Evolutionary conservation across 2,329 filamentous ascomycete species (phyloP).

Genomic region (Cladosporium colombiae): DNA sequence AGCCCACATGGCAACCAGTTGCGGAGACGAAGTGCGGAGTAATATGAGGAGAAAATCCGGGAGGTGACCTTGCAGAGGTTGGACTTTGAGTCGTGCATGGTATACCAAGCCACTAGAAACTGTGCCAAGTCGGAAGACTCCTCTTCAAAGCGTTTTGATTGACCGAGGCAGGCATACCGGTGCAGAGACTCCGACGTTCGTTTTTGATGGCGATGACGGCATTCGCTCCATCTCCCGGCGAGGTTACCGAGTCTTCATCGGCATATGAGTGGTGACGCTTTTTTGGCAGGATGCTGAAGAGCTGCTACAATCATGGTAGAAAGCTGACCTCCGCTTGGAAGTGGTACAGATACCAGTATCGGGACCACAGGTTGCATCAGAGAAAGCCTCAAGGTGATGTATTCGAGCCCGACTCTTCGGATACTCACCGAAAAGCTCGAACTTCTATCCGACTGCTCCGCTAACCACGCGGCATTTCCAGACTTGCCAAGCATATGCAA

Average conservation of each 20-base stretch:
- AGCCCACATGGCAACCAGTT: slow-evolving; percentile 15
- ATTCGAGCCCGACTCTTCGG: background rate
- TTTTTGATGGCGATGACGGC: background rate
- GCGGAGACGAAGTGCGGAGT: slow-evolving; percentile 18
- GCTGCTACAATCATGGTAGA: background rate
- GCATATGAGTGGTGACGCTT: background rate
- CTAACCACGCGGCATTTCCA: background rate
- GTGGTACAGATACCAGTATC: background rate
- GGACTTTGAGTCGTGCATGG: slow-evolving; percentile 2
- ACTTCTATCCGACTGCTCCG: background rate
- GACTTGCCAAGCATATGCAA: background rate
- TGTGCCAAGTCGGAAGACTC: slow-evolving; percentile 3
- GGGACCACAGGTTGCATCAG: background rate
- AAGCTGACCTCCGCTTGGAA: background rate
- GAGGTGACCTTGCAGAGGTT: background rate
- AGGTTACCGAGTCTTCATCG: background rate
- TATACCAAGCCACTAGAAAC: background rate
- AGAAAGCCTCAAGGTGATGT: background rate
- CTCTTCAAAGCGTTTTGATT: background rate
- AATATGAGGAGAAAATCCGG: slow-evolving; percentile 16
- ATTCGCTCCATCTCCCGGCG: background rate
- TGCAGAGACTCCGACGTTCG: background rate
- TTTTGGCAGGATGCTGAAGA: background rate
- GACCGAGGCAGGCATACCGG: background rate
- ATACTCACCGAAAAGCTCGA: background rate